Evolutionary conservation across 1,284 basidiomycete genomes (phyloP), one percentile per base, ranked within the genome.

Genomic region (Phylloboletellus chloephorus): DNA sequence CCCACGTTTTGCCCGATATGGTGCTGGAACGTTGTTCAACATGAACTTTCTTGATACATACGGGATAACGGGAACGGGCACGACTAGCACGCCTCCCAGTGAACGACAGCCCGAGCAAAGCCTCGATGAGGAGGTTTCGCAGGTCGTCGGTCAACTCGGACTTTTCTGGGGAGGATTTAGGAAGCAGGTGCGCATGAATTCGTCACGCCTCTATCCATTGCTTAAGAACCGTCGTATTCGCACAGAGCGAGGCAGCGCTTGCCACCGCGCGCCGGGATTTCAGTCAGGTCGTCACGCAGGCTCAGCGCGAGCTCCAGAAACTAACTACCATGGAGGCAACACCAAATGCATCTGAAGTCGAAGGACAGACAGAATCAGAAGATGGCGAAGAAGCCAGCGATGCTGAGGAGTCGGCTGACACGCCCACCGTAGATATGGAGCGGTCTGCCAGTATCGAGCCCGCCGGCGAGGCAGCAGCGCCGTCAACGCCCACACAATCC

Each of bases 121-220:
- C 42, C 67, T 94, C 36, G 83, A 93, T 56, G 83, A 91, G 52
- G 91, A 94, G 63, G 88, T 95, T 7, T 74, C 74, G 3, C 84
- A 94, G 58, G 89, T 92, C 16, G 78, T 93, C 37, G 86, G 85
- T 15, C 81, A 86, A 53, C 67, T 93, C n/a, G 83, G 81, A 26
- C 72, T 78, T 42, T 83, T 91, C 60, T 95, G 90, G 90, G 89
- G 90, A 34, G 85, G 87, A 12, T 85, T 93, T 57, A 78, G 80
- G 67, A 87, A 85, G 62, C 88, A 91, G 79, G 90, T 83, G 52
- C 53, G 80, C 54, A 41, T 9, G 15, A 34, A 28, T 12, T 10
- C 8, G n/a, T 30, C 33, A 29, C 20, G 25, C 24, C 39, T 31
- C 16, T 33, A 19, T 26, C 31, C 31, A 33, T 21, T 36, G 3